A percentile compares a stretch with the other conserved stretches of the same genome.
Conservation (phyloP, 257 asterid genomes). For the Misopates orontium region DNA sequence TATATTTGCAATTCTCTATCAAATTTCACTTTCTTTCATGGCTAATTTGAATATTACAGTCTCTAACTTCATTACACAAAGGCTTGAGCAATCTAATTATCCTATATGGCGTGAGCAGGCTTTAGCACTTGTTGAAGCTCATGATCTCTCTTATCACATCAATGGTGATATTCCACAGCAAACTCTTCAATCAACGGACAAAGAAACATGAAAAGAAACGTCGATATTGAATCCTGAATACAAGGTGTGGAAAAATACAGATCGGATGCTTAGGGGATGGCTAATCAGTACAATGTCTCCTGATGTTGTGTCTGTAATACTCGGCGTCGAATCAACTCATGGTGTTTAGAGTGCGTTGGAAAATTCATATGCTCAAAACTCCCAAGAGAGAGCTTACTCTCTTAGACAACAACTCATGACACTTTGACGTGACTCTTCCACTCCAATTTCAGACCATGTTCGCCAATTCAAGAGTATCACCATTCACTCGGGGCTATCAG, state of each 20-base stretch:
- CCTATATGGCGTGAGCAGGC: neutral
- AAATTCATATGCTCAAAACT: neutral
- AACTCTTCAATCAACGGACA: neutral
- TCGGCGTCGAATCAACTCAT: neutral
- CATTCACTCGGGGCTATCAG: neutral
- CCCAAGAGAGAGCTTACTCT: neutral
- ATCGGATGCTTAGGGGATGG: neutral
- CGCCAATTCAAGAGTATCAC: too few species aligned
- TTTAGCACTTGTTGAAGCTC: neutral
- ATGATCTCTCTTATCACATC: neutral
- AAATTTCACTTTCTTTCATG: neutral
- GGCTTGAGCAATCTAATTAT: neutral
- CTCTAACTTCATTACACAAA: slow-evolving; percentile 2
- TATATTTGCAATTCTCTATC: neutral
- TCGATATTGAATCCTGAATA: neutral
- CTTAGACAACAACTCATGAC: too few species aligned
- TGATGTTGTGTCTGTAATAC: neutral
- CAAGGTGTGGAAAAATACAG: neutral
- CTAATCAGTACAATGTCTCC: too few species aligned
- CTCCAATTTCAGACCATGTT: too few species aligned
- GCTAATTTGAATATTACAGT: neutral
- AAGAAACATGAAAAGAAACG: neutral
- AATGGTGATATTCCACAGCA: neutral
- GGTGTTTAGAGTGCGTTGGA: neutral
- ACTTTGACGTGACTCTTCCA: too few species aligned